Conservation (phyloP, 2,329 filamentous ascomycete genomes). For the Ceratocystis huliohia region DNA sequence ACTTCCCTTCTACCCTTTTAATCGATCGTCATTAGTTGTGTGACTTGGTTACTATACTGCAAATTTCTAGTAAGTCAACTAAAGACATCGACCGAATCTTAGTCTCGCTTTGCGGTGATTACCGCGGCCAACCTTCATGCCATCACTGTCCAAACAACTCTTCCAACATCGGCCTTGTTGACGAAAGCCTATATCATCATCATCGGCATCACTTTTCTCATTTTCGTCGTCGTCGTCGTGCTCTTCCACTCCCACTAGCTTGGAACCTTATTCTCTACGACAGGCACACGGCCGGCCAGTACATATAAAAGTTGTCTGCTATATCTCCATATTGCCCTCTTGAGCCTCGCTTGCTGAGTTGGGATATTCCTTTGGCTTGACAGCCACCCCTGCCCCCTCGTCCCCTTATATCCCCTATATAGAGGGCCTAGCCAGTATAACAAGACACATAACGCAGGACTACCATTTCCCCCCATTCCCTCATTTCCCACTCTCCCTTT, state of each 20-base stretch:
- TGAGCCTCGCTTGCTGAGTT: conserved; percentile 11
- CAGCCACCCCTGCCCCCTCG: not conserved
- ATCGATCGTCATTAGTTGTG: not conserved
- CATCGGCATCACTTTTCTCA: not conserved
- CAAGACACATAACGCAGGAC: not conserved
- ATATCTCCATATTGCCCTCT: conserved; percentile 10
- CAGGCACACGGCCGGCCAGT: conserved; percentile 4
- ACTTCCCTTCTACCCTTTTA: not conserved
- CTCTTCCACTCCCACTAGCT: not conserved
- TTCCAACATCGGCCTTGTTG: too few species aligned
- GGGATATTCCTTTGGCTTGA: conserved; percentile 11
- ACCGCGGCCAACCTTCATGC: not conserved
- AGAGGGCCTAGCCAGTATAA: not conserved
- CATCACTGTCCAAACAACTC: not conserved
- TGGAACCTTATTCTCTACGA: conserved; percentile 4
- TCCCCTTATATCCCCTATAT: not conserved
- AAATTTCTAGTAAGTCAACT: too few species aligned
- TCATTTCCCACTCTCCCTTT: not conserved
- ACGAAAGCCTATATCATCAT: not conserved
- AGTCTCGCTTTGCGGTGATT: too few species aligned
- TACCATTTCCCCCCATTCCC: not conserved
- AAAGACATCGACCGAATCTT: too few species aligned
- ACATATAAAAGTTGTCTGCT: conserved; percentile 5
- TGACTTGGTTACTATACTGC: not conserved
- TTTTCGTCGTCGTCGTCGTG: not conserved